Evolutionary conservation across 2,329 filamentous ascomycete species (phyloP).

Genomic region (Pestalotiopsis sp.): DNA sequence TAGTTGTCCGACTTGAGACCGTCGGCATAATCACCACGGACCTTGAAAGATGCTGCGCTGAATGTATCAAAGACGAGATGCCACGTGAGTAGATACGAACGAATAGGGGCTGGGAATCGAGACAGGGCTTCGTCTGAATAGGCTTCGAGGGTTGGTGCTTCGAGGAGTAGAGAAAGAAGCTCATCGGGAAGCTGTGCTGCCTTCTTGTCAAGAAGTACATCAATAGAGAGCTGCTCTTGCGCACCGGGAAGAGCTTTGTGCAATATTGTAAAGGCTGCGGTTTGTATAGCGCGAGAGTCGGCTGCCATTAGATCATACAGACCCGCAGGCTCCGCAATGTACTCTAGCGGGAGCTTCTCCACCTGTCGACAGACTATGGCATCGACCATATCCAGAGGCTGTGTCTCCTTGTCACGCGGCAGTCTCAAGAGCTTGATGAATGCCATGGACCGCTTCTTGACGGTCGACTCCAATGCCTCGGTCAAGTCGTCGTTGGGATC

Average conservation of each 20-base stretch:
- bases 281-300: slow-evolving; percentile 75
- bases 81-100: slow-evolving; percentile 88
- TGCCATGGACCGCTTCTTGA: slow-evolving; percentile 56
- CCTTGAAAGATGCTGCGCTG: slow-evolving; percentile 74
- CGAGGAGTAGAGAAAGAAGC: slow-evolving; percentile 79
- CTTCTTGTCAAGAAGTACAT: slow-evolving; percentile 72
- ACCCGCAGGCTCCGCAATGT: slow-evolving; percentile 65
- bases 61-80: slow-evolving; percentile 88
- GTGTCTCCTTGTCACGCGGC: slow-evolving; percentile 48
- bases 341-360: slow-evolving; percentile 62
- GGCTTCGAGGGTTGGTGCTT: slow-evolving; percentile 72
- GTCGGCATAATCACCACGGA: slow-evolving; percentile 79
- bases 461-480: slow-evolving; percentile 69
- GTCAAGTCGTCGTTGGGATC: slow-evolving; percentile 85
- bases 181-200: slow-evolving; percentile 79
- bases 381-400: slow-evolving; percentile 76
- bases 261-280: slow-evolving; percentile 78
- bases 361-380: slow-evolving; percentile 72
- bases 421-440: slow-evolving; percentile 67
- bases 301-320: slow-evolving; percentile 79
- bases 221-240: slow-evolving; percentile 82
- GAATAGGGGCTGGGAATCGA: slow-evolving; percentile 69
- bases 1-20: slow-evolving; percentile 76
- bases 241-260: slow-evolving; percentile 76
- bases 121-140: slow-evolving; percentile 68